Conservation (phyloP, 2,329 filamentous ascomycete species). For the Mycosphaerella arachidis region DNA sequence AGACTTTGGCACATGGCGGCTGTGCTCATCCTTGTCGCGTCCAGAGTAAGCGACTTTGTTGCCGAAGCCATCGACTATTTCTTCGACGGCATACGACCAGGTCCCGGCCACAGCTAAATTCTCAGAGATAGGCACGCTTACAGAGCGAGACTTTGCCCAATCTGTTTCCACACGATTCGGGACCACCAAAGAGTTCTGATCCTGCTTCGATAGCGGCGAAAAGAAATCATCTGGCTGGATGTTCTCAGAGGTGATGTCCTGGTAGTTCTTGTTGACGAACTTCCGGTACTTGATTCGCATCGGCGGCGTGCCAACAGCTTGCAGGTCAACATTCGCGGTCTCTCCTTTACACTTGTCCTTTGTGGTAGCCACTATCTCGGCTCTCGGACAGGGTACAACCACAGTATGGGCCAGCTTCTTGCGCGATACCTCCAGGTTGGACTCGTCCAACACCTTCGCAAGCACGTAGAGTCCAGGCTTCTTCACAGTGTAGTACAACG, state of each 20-base stretch:
- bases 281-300: slow-evolving; percentile 90
- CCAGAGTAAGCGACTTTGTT: slow-evolving; percentile 74
- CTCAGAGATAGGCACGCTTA: slow-evolving; percentile 84
- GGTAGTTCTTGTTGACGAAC: slow-evolving; percentile 75
- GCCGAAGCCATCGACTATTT: slow-evolving; percentile 85
- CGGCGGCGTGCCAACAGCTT: slow-evolving; percentile 83
- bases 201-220: slow-evolving; percentile 66
- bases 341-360: slow-evolving; percentile 78
- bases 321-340: slow-evolving; percentile 75
- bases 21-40: slow-evolving; percentile 62
- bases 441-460: slow-evolving; percentile 81
- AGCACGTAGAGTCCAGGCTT: slow-evolving; percentile 85
- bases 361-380: slow-evolving; percentile 62
- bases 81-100: slow-evolving; percentile 87
- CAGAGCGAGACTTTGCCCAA: slow-evolving; percentile 72
- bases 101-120: slow-evolving; percentile 72
- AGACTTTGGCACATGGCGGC: slow-evolving; percentile 40
- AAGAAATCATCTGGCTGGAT: slow-evolving; percentile 82
- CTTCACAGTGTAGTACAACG: slow-evolving; percentile 68
- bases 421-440: slow-evolving; percentile 67
- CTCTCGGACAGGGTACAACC: slow-evolving; percentile 80
- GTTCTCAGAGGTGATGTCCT: slow-evolving; percentile 85
- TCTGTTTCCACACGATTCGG: slow-evolving; percentile 62
- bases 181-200: slow-evolving; percentile 49
- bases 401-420: slow-evolving; percentile 71